These are phyloP conservation scores for Coemansia sp. DNA, from an alignment of 192 early-diverging fungal genomes.

Conservation along the genomic window DNA sequence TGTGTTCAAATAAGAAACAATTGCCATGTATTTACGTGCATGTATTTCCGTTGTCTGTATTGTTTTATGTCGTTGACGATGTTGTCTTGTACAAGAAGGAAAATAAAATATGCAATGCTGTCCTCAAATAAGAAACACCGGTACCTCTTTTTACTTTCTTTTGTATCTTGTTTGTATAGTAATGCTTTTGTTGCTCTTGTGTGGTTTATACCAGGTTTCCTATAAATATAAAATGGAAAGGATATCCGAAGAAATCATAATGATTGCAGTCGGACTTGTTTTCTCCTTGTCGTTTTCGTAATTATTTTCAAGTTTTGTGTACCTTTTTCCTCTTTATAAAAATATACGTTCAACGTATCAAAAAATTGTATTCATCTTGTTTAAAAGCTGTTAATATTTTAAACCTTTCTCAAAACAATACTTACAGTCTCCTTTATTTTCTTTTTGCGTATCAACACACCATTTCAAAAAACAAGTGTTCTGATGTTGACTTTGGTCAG, in stretches of 20 bases:
- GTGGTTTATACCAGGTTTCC: not conserved
- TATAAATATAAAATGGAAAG: not conserved
- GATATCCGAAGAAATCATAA: not conserved
- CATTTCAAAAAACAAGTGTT: not conserved
- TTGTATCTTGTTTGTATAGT: not conserved
- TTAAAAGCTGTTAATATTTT: not conserved
- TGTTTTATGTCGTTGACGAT: not conserved
- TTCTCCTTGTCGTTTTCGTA: not conserved
- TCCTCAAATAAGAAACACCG: not conserved
- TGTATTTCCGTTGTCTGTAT: slow-evolving; percentile 1
- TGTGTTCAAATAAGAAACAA: not conserved
- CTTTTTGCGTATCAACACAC: no score
- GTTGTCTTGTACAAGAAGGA: not conserved
- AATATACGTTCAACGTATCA: not conserved
- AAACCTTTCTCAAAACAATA: not conserved
- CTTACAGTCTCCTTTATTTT: no score
- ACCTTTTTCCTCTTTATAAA: not conserved
- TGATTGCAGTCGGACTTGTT: not conserved
- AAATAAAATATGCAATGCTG: not conserved
- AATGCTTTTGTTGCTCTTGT: not conserved
- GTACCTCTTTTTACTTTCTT: not conserved
- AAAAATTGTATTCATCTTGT: not conserved
- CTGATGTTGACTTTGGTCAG: not conserved
- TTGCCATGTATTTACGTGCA: slow-evolving; percentile 2
- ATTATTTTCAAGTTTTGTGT: no score